These are phyloP conservation scores for Globisporangium canariense DNA, from an alignment of 352 stramenopile genomes.

Conservation along the genomic window DNA sequence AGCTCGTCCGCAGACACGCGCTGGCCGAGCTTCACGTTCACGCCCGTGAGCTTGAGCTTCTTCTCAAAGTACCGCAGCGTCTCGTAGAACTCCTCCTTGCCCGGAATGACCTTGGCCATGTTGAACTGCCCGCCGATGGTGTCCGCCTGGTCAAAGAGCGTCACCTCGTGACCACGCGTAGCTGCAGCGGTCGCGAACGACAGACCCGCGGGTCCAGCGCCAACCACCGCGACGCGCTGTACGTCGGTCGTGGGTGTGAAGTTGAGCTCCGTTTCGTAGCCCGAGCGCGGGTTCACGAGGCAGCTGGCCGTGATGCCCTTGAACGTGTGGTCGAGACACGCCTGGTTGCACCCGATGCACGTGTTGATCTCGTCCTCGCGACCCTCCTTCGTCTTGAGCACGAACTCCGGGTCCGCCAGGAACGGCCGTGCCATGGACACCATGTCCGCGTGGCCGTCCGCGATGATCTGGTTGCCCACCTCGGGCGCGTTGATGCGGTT, in stretches of 20 bases:
- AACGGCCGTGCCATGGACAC: slow-evolving; percentile 91
- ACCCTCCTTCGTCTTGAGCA: slow-evolving; percentile 90
- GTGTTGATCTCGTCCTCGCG: slow-evolving; percentile 96
- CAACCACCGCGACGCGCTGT: slow-evolving; percentile 88
- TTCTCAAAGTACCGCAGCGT: slow-evolving; percentile 95
- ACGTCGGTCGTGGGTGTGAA: slow-evolving; percentile 47
- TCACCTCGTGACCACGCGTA: slow-evolving; percentile 90
- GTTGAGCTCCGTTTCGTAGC: slow-evolving; percentile 93
- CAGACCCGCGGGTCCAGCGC: slow-evolving; percentile 92
- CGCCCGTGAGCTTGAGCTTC: slow-evolving; percentile 80
- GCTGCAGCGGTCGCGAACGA: slow-evolving; percentile 88
- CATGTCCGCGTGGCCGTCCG: slow-evolving; percentile 80
- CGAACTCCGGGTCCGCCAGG: slow-evolving; percentile 93
- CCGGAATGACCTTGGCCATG: slow-evolving; percentile 95
- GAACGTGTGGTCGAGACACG: slow-evolving; percentile 98
- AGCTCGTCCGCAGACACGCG: slow-evolving; percentile 53
- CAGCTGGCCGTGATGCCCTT: slow-evolving; percentile 92
- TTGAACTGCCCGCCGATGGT: slow-evolving; percentile 95
- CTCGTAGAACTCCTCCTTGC: slow-evolving; percentile 98
- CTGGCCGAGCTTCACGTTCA: slow-evolving; percentile 78
- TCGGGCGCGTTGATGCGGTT: slow-evolving; percentile 97
- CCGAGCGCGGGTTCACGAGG: slow-evolving; percentile 95
- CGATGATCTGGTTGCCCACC: slow-evolving; percentile 89
- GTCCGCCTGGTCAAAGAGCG: slow-evolving; percentile 89
- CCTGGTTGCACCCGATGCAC: slow-evolving; percentile 96